Conservation (phyloP, 78 protist genomes). For the Dictyostelium firmibasis region DNA sequence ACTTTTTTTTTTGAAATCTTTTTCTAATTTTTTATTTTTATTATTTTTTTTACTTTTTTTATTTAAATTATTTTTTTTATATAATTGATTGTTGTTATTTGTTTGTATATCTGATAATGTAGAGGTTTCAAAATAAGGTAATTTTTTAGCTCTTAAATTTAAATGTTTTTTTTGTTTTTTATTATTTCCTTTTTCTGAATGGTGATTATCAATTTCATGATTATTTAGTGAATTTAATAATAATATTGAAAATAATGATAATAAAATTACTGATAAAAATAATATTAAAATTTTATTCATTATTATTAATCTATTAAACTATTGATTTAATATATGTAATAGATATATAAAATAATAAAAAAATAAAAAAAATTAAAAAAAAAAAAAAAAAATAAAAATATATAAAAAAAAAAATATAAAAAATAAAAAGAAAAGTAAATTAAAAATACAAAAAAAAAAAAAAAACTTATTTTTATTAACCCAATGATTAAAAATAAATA, state of each 20-base stretch:
- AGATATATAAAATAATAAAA: too few relatives aligned
- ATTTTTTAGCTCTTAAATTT: neutral
- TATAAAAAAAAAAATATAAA: too few relatives aligned
- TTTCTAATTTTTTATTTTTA: too few relatives aligned
- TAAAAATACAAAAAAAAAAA: too few relatives aligned
- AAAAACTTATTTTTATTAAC: too few relatives aligned
- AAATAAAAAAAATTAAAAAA: too few relatives aligned
- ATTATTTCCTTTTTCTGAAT: neutral
- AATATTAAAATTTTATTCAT: neutral
- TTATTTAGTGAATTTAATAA: neutral
- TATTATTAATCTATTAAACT: neutral
- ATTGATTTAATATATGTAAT: too few relatives aligned
- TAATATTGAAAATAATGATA: neutral
- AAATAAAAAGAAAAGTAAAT: too few relatives aligned
- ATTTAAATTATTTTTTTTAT: neutral
- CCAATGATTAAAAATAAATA: neutral
- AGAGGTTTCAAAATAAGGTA: neutral
- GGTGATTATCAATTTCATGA: neutral
- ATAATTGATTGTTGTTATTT: neutral
- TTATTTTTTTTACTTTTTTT: neutral
- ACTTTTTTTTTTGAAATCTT: neutral
- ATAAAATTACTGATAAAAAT: neutral
- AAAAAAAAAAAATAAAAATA: too few relatives aligned
- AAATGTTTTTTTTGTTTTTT: neutral
- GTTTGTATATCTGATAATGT: neutral